A percentile compares a stretch with the other conserved stretches of the same genome.
These are phyloP conservation scores for Termitomyces sp. DNA, from an alignment of 768 basidiomycete genomes.

Conservation along the genomic window DNA sequence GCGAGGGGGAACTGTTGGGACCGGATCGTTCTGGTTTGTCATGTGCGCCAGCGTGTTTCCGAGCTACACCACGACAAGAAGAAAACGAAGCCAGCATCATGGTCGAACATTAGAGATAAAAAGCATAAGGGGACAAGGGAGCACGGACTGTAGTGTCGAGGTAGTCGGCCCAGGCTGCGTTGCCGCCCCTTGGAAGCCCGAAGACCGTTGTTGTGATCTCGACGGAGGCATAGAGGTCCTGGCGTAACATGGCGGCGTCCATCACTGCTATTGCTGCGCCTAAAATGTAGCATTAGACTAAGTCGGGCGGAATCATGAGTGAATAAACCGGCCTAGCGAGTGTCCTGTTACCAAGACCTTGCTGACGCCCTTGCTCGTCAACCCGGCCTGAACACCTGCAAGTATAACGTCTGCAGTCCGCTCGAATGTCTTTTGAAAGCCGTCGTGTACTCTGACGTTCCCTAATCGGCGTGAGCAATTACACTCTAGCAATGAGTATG, in stretches of 20 bases:
- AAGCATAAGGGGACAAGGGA: not conserved
- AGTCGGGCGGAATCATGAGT: not conserved
- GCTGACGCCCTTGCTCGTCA: slow-evolving; percentile 20
- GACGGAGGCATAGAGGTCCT: slow-evolving; percentile 27
- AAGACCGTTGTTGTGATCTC: slow-evolving; percentile 28
- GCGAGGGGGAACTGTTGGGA: slow-evolving; percentile 32
- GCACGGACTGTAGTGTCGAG: slow-evolving; percentile 27
- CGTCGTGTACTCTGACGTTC: slow-evolving; percentile 29
- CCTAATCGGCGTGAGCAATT: slow-evolving; percentile 13
- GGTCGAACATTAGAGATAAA: not conserved
- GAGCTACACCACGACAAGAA: slow-evolving; percentile 10
- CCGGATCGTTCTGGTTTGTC: slow-evolving; percentile 36
- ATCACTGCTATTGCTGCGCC: slow-evolving; percentile 41
- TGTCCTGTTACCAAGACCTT: slow-evolving; percentile 35
- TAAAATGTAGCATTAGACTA: not conserved
- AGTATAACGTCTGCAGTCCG: slow-evolving; percentile 30
- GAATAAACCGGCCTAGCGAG: slow-evolving; percentile 26
- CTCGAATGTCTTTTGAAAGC: slow-evolving; percentile 33
- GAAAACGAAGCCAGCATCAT: not conserved
- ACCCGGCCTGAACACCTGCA: slow-evolving; percentile 21
- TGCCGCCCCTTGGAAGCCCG: slow-evolving; percentile 40
- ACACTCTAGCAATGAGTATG: not conserved
- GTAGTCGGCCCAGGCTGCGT: slow-evolving; percentile 37
- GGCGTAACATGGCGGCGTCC: slow-evolving; percentile 34
- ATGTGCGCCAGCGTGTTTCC: slow-evolving; percentile 24